These are phyloP conservation scores for Arthonia radiata DNA, from an alignment of 495 filamentous ascomycete species.

Conservation along the genomic window DNA sequence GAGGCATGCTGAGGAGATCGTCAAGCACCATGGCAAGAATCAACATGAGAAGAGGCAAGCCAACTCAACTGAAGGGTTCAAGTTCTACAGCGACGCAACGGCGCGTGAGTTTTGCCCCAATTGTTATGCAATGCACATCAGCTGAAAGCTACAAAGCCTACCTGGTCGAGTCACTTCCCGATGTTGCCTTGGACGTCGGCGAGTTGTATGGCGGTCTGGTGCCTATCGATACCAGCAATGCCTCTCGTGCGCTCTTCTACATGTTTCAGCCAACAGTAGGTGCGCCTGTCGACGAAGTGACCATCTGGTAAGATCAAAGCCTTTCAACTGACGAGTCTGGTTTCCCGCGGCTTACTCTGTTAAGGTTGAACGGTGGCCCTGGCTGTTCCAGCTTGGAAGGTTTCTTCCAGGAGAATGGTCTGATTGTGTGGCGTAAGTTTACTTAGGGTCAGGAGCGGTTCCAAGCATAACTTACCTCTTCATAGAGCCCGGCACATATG, in stretches of 20 bases:
- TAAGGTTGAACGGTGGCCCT: slow-evolving; percentile 4
- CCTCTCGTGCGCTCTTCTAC: slow-evolving; percentile 23
- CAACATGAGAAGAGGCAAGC: too few relatives aligned
- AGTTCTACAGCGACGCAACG: too few relatives aligned
- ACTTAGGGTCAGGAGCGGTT: too few relatives aligned
- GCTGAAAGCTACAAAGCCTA: too few relatives aligned
- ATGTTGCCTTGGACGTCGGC: slow-evolving; percentile 7
- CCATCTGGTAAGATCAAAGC: slow-evolving; percentile 10
- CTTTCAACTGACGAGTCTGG: too few relatives aligned
- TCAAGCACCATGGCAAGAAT: too few relatives aligned
- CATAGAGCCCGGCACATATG: slow-evolving; percentile 30
- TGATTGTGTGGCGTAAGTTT: slow-evolving; percentile 39
- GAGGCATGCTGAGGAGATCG: too few relatives aligned
- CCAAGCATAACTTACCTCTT: too few relatives aligned
- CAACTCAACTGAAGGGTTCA: too few relatives aligned
- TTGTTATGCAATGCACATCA: too few relatives aligned
- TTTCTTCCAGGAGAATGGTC: slow-evolving; percentile 41
- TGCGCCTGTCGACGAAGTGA: slow-evolving; percentile 12
- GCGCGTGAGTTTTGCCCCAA: too few relatives aligned
- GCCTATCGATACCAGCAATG: slow-evolving; percentile 8
- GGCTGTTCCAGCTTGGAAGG: slow-evolving; percentile 43
- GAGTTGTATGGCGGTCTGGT: slow-evolving; percentile 11
- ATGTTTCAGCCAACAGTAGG: slow-evolving; percentile 24
- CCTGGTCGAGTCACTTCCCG: slow-evolving; percentile 3
- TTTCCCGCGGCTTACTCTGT: slow-evolving; percentile 7